phyloP scores from a whole-genome alignment of 768 basidiomycete genomes.

The Cantharellus anzutake region DNA sequence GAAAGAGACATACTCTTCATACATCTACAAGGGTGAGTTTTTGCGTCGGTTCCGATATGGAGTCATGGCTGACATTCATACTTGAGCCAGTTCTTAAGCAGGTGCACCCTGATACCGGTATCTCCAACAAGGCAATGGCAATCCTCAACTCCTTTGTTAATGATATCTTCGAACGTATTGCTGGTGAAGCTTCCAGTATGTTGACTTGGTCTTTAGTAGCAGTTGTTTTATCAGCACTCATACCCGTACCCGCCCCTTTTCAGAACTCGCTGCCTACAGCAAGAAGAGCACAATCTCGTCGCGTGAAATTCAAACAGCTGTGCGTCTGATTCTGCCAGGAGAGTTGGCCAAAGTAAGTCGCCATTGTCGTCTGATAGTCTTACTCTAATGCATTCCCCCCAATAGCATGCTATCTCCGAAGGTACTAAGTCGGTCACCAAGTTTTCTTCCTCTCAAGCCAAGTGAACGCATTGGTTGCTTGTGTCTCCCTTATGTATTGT shows the following conservation, averaged over 20 bases:
- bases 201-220: constrained; percentile 4
- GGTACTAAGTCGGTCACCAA: constrained; percentile 35
- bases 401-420: constrained; percentile 82
- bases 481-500: background rate
- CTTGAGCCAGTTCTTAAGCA: constrained; percentile 62
- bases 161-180: constrained; percentile 86
- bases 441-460: background rate
- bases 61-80: background rate
- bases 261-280: constrained; percentile 91
- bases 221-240: background rate
- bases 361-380: background rate
- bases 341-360: constrained; percentile 58
- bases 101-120: constrained; percentile 96
- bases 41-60: background rate
- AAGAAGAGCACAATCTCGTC: constrained; percentile 99
- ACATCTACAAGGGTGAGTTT: constrained; percentile 75
- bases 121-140: constrained; percentile 93
- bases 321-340: constrained; percentile 88
- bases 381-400: background rate
- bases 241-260: constrained; percentile 1
- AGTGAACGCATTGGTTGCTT: background rate
- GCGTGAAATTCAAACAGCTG: constrained; percentile 93
- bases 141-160: constrained; percentile 88
- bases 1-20: constrained; percentile 87
- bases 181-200: constrained; percentile 73